These are phyloP conservation scores for Teratosphaeria viscida DNA, from an alignment of 2,329 filamentous ascomycete genomes.

Conservation along the genomic window DNA sequence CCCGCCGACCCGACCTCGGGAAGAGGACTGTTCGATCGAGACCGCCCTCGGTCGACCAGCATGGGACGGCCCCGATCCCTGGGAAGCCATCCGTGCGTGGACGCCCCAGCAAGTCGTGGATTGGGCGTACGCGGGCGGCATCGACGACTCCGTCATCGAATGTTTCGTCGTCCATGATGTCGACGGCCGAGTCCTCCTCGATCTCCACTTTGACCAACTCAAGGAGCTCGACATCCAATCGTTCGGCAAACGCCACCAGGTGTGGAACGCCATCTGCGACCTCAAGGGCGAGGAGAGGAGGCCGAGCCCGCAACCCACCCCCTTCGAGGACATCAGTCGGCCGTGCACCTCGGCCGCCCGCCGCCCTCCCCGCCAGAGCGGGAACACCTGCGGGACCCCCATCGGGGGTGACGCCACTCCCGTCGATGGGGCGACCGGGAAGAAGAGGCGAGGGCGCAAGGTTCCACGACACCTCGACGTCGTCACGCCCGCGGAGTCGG, in stretches of 20 bases:
- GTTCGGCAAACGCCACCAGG: constrained; percentile 67
- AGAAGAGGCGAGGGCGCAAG: constrained; percentile 31
- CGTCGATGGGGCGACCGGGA: constrained; percentile 24
- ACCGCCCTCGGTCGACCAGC: constrained; percentile 9
- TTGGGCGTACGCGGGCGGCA: constrained; percentile 76
- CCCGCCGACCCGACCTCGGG: constrained; percentile 10
- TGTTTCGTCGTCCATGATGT: constrained; percentile 90
- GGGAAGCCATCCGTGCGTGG: constrained; percentile 48
- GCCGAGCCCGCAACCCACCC: constrained; percentile 34
- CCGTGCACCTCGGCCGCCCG: constrained; percentile 29
- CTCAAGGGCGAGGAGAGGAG: constrained; percentile 44
- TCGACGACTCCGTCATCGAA: constrained; percentile 67
- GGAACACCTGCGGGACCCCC: constrained; percentile 8
- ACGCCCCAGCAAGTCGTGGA: constrained; percentile 66
- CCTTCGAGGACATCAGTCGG: constrained; percentile 38
- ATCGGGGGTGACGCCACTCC: constrained; percentile 22
- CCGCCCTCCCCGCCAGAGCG: constrained; percentile 15
- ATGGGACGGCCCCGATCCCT: constrained; percentile 7
- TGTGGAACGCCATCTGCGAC: constrained; percentile 70
- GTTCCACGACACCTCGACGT: constrained; percentile 45
- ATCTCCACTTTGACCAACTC: constrained; percentile 82
- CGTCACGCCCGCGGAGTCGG: constrained; percentile 69
- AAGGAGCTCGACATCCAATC: constrained; percentile 72
- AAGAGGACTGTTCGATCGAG: constrained; percentile 21
- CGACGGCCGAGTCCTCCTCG: constrained; percentile 72